Base-by-base conservation (phyloP, 305 asterid genomes). In the Fraxinus albicans region DNA sequence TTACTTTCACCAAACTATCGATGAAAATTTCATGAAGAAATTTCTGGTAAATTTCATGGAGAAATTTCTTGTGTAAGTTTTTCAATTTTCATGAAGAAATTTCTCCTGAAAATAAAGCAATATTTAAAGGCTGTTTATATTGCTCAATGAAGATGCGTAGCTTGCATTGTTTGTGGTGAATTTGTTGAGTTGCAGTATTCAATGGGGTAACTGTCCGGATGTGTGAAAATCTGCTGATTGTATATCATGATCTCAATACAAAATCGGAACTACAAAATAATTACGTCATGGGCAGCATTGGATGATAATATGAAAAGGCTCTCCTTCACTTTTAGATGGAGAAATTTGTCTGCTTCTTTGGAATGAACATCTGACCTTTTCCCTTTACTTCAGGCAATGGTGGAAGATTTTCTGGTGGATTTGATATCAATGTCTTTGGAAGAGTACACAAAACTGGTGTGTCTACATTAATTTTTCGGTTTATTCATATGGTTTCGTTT, bases 391-490 rank as follows among this genome's bases (percentile, higher is more conserved):
- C 77, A 72, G 77, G 77, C 77, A 34, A 12, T 15, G 27, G 77
- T 17, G 77, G 77, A 44, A 72, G 13, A 33, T 72, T 72, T 72
- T 72, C 44, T 33, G 77, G 44, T 72, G 77, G 77, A 72, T 72
- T 72, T 72, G 77, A 72, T 44, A 33, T 72, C 77, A 33, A n/a
- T 33, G 77, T 72, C 77, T 72, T 72, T 15, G 77, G 3, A 12
- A 72, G 77, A 72, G 2, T 72, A 34, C 77, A 72, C 27, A 83
- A 86, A 84, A 84, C 91, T 67, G 94, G 99, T 95, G 83, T 36
- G 83, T 63, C 13, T 42, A 42, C 77, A 23, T 80, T 36, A 12
- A 13, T 34, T 47, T 77, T 21, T 50, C 50, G 7, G 15, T 63
- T 38, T 72, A 21, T 44, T 79, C 74, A 78, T 35, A n/a, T 82